Conservation (phyloP, 345 rosid species). For the Dovyalis caffra region DNA sequence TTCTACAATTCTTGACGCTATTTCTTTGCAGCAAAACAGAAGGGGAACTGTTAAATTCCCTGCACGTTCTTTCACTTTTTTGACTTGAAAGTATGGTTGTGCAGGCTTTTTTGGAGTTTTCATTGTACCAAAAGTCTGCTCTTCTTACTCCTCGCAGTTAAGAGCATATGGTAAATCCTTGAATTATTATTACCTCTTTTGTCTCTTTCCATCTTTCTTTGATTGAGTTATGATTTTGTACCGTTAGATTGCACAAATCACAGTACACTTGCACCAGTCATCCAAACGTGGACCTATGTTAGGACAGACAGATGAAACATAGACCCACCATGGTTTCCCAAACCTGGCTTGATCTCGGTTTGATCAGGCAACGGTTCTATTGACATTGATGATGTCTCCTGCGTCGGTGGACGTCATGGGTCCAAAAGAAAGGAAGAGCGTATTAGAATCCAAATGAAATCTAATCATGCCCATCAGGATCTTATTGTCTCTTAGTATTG, state of each 20-base stretch:
- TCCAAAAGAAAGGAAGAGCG: background rate
- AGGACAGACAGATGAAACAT: background rate
- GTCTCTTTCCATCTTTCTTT: background rate
- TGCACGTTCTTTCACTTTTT: background rate
- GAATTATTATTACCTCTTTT: background rate
- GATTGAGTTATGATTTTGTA: conserved; percentile 1
- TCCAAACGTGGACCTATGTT: background rate
- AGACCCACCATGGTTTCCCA: background rate
- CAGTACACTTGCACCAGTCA: background rate
- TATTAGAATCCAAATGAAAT: background rate
- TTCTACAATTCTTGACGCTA: background rate
- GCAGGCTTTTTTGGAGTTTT: conserved; percentile 87
- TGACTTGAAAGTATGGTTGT: background rate
- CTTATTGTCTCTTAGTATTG: background rate
- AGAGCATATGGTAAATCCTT: conserved; percentile 57
- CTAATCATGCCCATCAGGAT: background rate
- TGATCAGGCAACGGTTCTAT: conserved; percentile 20
- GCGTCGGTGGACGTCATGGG: conserved; percentile 9
- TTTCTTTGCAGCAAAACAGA: background rate
- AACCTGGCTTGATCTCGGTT: background rate
- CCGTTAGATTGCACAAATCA: conserved; percentile 1
- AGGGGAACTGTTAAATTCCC: background rate
- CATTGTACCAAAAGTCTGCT: conserved; percentile 70
- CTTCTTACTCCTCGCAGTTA: conserved; percentile 57
- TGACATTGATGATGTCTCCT: background rate